Percentiles rank a stretch among this genome's conserved stretches.
phyloP scores from a whole-genome alignment of 2,329 filamentous ascomycete genomes.

The Fusarium anthophilum region DNA sequence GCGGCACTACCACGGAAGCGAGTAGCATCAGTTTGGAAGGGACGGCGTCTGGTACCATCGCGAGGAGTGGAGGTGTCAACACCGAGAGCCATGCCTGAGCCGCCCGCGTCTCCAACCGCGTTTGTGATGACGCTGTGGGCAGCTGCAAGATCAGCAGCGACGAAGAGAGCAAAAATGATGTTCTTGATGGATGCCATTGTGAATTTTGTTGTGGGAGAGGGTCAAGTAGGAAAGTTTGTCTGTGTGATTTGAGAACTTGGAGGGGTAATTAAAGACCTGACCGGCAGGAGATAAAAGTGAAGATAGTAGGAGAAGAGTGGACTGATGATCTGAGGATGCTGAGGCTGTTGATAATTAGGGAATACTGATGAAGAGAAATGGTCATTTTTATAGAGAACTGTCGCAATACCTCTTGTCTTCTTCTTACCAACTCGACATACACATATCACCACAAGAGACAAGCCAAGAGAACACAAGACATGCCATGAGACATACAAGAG shows the following conservation, averaged over 20 bases:
- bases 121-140: conserved; percentile 10
- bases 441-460: not conserved
- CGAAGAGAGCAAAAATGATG: not conserved
- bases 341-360: not conserved
- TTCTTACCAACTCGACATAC: not conserved
- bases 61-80: conserved; percentile 67
- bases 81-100: conserved; percentile 62
- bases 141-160: not conserved
- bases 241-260: not conserved
- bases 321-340: not conserved
- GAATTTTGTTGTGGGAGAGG: not conserved
- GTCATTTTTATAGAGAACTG: not conserved
- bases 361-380: not conserved
- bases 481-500: not conserved
- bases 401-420: not conserved
- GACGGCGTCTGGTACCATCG: conserved; percentile 66
- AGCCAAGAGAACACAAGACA: not conserved
- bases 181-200: conserved; percentile 14
- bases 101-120: conserved; percentile 65
- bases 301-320: not conserved
- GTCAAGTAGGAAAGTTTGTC: no score
- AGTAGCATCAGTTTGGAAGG: conserved; percentile 71
- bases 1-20: conserved; percentile 5
- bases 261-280: not conserved
- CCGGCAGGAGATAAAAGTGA: conserved; percentile 5